Base-by-base conservation (phyloP, 2,329 filamentous ascomycete genomes). In the Venturia nashicola region DNA sequence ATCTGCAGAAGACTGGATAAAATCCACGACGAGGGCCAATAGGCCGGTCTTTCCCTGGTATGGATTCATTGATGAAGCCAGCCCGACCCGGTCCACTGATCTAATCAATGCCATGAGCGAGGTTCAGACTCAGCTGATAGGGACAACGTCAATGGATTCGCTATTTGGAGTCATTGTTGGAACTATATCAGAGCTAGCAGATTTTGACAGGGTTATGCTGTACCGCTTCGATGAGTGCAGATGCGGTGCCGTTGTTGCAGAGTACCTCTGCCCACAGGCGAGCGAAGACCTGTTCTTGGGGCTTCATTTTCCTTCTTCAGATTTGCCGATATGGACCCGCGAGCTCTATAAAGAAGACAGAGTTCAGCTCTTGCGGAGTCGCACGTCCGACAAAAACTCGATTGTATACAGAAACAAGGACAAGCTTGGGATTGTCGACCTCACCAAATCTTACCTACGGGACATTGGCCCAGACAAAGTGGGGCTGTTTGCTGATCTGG, bases 141-240 rank as follows among this genome's bases (percentile, higher is more conserved):
- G 14, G 32, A 36, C 51, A n/a, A 55, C 51, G 5, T 55, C 51
- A 55, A 55, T 55, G 32, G 27, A 55, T 0, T 55, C 27, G 12
- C 32, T 55, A 8, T 55, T 5, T 36, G 27, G 51, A 32, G 12
- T 55, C 14, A 36, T 36, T 14, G 51, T 55, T n/a, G 51, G 51
- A 34, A 55, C 51, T 18, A 3, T 55, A 5, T 55, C 27, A 3
- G 57, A 60, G 36, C 57, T 60, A 7, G 39, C 44, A n/a, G 43
- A 51, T 11, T 48, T 54, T 16, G 36, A 62, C 20, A 39, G 61
- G 20, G 42, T 60, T 4, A 60, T 60, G 57, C 12, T 60, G 16
- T 60, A 60, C n/a, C 57, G 57, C 36, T 60, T 60, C 36, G 57
- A 60, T 23, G 57, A 42, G 40, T 40, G 40, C 36, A 42, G 16